Evolutionary conservation across 169 alveolate species (phyloP).

Genomic region (Plasmodium knowlesi): DNA sequence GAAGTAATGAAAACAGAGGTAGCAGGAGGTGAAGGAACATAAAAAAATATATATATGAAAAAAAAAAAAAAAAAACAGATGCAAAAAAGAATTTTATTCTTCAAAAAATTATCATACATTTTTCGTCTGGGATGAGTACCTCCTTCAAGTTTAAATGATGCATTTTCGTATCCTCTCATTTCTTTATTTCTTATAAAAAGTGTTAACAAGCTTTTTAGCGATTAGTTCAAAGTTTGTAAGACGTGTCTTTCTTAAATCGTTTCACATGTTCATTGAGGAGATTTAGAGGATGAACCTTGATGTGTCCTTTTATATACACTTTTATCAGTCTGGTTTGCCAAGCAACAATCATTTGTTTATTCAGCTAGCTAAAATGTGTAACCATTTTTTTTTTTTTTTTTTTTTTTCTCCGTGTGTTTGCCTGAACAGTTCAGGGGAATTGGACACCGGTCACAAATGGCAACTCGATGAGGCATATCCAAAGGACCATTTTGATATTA

Average conservation of each 20-base stretch:
- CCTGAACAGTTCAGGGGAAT: background rate
- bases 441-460: background rate
- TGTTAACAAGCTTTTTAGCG: background rate
- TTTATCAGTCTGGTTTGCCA: background rate
- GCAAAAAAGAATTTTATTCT: background rate
- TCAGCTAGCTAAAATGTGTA: background rate
- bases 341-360: background rate
- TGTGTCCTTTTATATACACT: background rate
- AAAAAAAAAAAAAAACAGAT: background rate
- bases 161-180: background rate
- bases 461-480: background rate
- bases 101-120: background rate
- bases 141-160: background rate
- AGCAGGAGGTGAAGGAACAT: background rate
- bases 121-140: background rate
- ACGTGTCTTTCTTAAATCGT: background rate
- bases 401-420: background rate
- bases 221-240: background rate
- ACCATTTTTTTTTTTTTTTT: background rate
- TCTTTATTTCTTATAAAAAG: background rate
- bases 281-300: background rate
- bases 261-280: background rate
- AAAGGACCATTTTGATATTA: background rate
- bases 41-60: background rate
- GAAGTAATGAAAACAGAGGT: background rate